Evolutionary conservation across 768 basidiomycete species (phyloP), one percentile per base, ranked within the genome.

Genomic region (Termitomyces sp.): DNA sequence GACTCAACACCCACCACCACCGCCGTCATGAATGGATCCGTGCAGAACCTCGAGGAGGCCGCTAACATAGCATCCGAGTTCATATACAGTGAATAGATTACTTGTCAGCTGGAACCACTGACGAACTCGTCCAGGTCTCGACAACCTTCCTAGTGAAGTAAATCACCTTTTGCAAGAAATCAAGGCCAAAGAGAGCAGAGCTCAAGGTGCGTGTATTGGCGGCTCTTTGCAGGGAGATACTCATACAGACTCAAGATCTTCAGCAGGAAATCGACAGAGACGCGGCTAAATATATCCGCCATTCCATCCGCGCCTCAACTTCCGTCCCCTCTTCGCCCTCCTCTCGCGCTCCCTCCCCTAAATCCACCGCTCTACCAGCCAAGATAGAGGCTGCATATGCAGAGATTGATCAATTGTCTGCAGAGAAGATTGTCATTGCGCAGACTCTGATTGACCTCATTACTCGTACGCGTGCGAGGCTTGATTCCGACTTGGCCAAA

Each of bases 81-180:
- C 70, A 81, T 85, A 49, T 83, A 84, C 70, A 83, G 84, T 82
- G 36, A 42, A 79, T 68, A 20, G 15, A 38, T 7, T 8, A 8
- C 35, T 50, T 32, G 20, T 42, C 13, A 18, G 35, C 38, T 24
- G 42, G 35, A 24, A 16, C 36, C 22, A 46, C 42, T 67, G 50
- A 16, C 39, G 16, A 55, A 62, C 35, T 46, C 32, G 16, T 42
- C 15, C 54, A 85, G 83, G 78, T 66, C 74, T 84, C 46, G 83
- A 85, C 60, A 84, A 84, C 67, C 69, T 85, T 11, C 84, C 84
- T 1, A 73, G 75, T 59, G 84, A 85, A 71, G 79, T 84, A 3
- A 75, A 77, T 28, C 81, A 83, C 66, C 68, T 84, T 40, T 70
- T 84, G 28, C 78, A 81, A 62, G 84, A 85, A 68, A 83, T 85